Base-by-base conservation (phyloP, 1,284 basidiomycete species). In the Austroboletus niveus region DNA sequence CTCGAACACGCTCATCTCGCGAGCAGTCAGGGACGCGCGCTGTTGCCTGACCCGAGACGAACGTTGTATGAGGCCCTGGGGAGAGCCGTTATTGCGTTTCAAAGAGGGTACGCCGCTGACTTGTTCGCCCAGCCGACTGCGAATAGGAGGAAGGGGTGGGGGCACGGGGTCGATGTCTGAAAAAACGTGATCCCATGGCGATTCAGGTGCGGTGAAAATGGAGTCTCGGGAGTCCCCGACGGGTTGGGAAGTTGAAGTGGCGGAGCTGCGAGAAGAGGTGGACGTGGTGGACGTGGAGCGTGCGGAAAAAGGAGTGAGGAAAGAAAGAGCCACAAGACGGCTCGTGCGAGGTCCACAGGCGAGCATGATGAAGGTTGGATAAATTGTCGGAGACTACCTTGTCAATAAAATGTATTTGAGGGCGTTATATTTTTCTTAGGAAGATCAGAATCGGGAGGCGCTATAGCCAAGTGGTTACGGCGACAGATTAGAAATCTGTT, bases 1-100 rank as follows among this genome's bases (percentile, higher is more conserved):
- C 58, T 85, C 79, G 57, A 90, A 84, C 2, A 80, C 79, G 52
- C 66, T 75, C 55, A 78, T 75, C 69, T 90, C 88, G 43, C 76
- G 77, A 1, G 79, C 80, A 3, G 85, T 87, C 79, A 90, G 82
- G 15, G 79, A 72, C 58, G 85, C 80, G 34, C 76, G 75, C 35
- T 77, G 75, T 12, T 62, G 59, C 17, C 57, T 40, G 8, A 54
- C 36, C 2, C 22, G 45, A 2, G 65, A 57, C 22, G 57, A 38
- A 22, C 56, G 63, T 15, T 46, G 56, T 1, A 58, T 1, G 22
- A 57, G 20, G 5, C 1, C 8, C 12, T 30, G 24, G 30, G 15
- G 14, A 24, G 39, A 17, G 5, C 36, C 42, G 20, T 41, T 48
- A 39, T 44, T 48, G 45, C n/a, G 48, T 15, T 30, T 12, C n/a